Evolutionary conservation across 1,139 yeast species (phyloP).

Genomic region (Pichia sp.): DNA sequence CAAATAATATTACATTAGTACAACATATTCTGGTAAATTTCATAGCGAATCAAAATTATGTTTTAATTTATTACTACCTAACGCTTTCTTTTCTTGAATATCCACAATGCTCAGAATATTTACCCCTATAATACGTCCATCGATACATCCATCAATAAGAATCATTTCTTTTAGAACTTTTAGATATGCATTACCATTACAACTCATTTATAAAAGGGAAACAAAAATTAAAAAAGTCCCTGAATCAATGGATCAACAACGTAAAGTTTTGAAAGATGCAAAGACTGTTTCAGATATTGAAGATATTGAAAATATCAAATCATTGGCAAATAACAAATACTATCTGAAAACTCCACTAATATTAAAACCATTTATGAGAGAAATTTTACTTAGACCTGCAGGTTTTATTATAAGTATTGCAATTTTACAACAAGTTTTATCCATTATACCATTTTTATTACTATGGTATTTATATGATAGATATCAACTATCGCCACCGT

Average conservation of each 20-base stretch:
- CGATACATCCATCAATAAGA: neutral
- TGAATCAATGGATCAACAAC: conserved; percentile 11
- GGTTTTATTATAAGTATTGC: conserved; percentile 47
- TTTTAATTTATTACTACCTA: neutral
- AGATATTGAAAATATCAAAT: conserved; percentile 19
- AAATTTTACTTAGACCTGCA: conserved; percentile 26
- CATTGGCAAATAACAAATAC: conserved; percentile 25
- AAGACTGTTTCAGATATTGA: conserved; percentile 20
- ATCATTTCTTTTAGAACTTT: conserved; percentile 2
- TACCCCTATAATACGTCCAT: neutral
- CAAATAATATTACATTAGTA: too few relatives aligned
- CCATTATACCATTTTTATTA: conserved; percentile 69
- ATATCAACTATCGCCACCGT: conserved; percentile 43
- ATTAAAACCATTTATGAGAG: conserved; percentile 27
- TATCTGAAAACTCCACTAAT: conserved; percentile 26
- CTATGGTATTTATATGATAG: conserved; percentile 72
- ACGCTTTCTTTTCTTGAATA: neutral
- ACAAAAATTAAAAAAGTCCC: conserved; percentile 14
- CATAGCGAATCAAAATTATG: neutral
- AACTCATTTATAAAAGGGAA: conserved; percentile 14
- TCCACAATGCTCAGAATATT: neutral
- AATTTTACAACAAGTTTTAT: conserved; percentile 79
- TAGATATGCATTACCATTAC: neutral
- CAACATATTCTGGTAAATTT: neutral
- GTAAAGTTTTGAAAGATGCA: conserved; percentile 8